Evolutionary conservation across 768 basidiomycete species (phyloP), one percentile per base, ranked within the genome.

Genomic region (Mycena vitilis): DNA sequence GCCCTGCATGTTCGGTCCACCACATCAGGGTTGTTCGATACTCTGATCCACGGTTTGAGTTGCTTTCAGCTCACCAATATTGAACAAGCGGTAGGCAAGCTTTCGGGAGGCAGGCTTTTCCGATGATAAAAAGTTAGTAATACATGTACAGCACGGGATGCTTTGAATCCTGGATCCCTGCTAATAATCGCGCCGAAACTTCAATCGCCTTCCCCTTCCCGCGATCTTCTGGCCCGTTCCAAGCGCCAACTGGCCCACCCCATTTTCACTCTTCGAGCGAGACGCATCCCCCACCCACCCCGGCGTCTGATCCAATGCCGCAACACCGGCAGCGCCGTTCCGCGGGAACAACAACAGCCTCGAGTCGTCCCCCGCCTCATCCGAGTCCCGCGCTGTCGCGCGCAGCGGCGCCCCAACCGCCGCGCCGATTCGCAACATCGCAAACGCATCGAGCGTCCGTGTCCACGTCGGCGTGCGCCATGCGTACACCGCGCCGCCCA

Each of bases 281-380:
- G 49, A 51, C 13, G 25, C 49, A 51, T 51, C 49, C 22, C 49
- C 49, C 49, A 51, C 49, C 49, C 49, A 51, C 49, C 49, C 49
- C 49, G 49, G 49, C 49, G 22, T 51, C 49, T 51, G 49, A 51
- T 51, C 49, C 49, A 51, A 51, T 25, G 49, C 49, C 25, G 49
- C 49, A 51, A 51, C 49, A 25, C 25, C 49, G 25, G 49, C 49
- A 51, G 49, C 49, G 49, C 49, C 49, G 49, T 51, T 51, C 49
- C 49, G 25, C 49, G 49, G 49, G 49, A 51, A 51, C 49, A 51
- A 23, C 49, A 51, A 51, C 49, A 51, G 30, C 49, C 49, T 51
- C 49, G 30, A 30, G 30, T 51, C 49, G 49, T 51, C 30, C 30
- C 30, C 49, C 49, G 25, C 49, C 30, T 51, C 49, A 51, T 51